Conservation (phyloP, 805 yeast genomes). For the Saccharomyces kudriavzevii region DNA sequence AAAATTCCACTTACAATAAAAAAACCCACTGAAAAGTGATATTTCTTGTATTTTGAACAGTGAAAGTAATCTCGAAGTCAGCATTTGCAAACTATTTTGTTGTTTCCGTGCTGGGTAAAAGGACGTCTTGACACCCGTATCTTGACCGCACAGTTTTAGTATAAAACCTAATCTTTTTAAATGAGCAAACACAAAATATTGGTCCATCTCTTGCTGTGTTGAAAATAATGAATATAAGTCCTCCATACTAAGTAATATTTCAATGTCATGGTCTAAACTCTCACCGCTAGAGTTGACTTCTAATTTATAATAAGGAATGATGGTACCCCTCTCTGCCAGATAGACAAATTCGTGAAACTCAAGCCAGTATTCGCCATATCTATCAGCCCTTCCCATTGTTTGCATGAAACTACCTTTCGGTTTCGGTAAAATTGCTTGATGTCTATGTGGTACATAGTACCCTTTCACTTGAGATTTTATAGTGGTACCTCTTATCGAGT, state of each 20-base stretch:
- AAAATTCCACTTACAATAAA: conserved; percentile 17
- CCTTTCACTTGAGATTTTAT: conserved; percentile 46
- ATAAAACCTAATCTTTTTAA: conserved; percentile 74
- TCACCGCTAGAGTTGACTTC: conserved; percentile 6
- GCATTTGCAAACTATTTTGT: neutral
- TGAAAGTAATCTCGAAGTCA: neutral
- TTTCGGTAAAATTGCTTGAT: conserved; percentile 34
- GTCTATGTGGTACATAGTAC: conserved; percentile 34
- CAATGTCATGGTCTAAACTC: conserved; percentile 19
- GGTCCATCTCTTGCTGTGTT: conserved; percentile 38
- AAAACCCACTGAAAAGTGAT: conserved; percentile 13
- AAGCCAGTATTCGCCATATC: conserved; percentile 43
- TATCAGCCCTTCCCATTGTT: conserved; percentile 58
- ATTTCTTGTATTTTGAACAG: neutral
- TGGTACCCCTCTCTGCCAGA: conserved; percentile 71
- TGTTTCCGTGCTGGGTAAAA: conserved; percentile 9
- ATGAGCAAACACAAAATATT: conserved; percentile 61
- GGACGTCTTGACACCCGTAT: conserved; percentile 3
- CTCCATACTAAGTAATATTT: conserved; percentile 48
- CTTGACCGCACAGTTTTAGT: conserved; percentile 33
- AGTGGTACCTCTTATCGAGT: conserved; percentile 38
- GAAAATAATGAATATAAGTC: conserved; percentile 49
- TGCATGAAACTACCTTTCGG: conserved; percentile 69
- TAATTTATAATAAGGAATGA: conserved; percentile 34
- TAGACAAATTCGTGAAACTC: conserved; percentile 65